Conservation (phyloP, 768 basidiomycete genomes). For the Lactarius psammicola region DNA sequence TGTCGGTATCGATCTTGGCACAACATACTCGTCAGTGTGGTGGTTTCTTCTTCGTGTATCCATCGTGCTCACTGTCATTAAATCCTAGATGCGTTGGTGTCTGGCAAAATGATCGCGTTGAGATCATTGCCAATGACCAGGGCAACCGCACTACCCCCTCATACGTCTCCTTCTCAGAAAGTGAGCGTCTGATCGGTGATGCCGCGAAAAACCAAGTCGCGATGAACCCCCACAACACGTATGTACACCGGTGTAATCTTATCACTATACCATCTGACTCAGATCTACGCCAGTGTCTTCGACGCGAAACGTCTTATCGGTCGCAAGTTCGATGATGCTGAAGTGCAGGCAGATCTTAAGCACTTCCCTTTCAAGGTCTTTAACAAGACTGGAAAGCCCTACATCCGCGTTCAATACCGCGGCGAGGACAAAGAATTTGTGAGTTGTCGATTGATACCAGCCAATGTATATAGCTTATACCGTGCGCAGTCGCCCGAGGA, state of each 20-base stretch:
- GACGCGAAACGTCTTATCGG: constrained; percentile 98
- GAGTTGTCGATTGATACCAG: constrained; percentile 35
- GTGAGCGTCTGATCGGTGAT: constrained; percentile 97
- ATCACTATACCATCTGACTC: constrained; percentile 29
- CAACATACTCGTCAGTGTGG: constrained; percentile 80
- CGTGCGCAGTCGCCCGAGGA: constrained; percentile 81
- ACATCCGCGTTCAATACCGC: constrained; percentile 87
- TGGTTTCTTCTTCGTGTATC: background rate
- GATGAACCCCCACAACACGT: constrained; percentile 96
- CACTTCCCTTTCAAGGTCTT: constrained; percentile 95
- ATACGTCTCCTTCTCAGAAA: constrained; percentile 93
- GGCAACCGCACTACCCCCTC: constrained; percentile 95
- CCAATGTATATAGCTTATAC: background rate
- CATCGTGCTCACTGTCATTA: constrained; percentile 18
- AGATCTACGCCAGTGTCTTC: constrained; percentile 63
- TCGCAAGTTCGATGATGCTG: constrained; percentile 81
- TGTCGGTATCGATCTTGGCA: constrained; percentile 88
- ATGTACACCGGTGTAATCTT: constrained; percentile 30
- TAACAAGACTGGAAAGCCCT: constrained; percentile 85
- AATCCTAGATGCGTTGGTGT: constrained; percentile 91
- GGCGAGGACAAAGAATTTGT: constrained; percentile 93
- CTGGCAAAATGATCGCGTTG: constrained; percentile 99
- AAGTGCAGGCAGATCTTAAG: constrained; percentile 80
- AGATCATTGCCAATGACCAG: constrained; percentile 96
- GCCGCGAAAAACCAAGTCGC: constrained; percentile 99